These are phyloP conservation scores for Trichoderma sp. DNA, from an alignment of 2,329 filamentous ascomycete genomes.

Conservation along the genomic window DNA sequence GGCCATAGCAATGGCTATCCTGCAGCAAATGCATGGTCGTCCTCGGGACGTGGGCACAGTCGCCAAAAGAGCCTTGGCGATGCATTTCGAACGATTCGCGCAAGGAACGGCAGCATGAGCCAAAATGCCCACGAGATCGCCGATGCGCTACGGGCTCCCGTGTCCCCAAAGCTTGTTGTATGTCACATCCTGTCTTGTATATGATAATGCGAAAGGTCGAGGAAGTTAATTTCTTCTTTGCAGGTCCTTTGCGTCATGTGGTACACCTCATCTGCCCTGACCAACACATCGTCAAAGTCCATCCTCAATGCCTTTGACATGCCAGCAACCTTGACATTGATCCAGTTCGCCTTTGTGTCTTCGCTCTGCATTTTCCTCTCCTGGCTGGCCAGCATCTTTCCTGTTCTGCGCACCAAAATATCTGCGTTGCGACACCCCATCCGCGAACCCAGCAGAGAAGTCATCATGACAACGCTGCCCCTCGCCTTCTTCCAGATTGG, in stretches of 20 bases:
- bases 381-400: conserved; percentile 70
- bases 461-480: conserved; percentile 84
- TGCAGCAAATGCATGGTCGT: conserved; percentile 25
- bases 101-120: conserved; percentile 78
- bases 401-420: conserved; percentile 65
- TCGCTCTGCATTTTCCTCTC: conserved; percentile 80
- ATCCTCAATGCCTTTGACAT: conserved; percentile 90
- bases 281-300: conserved; percentile 96
- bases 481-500: conserved; percentile 89
- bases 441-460: conserved; percentile 72
- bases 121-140: conserved; percentile 93
- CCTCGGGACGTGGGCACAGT: conserved; percentile 51
- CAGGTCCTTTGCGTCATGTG: conserved; percentile 83
- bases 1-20: conserved; percentile 17
- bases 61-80: conserved; percentile 86
- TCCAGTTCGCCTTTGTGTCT: conserved; percentile 92
- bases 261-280: conserved; percentile 94
- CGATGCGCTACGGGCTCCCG: conserved; percentile 82
- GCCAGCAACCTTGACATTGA: conserved; percentile 84
- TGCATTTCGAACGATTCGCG: conserved; percentile 79
- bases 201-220: neutral
- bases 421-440: conserved; percentile 83
- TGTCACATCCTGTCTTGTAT: conserved; percentile 21
- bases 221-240: conserved; percentile 7
- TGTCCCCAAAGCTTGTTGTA: conserved; percentile 62